Evolutionary conservation across 306 rosid species (phyloP), one percentile per base, ranked within the genome.

Genomic region (Malus asiatica): DNA sequence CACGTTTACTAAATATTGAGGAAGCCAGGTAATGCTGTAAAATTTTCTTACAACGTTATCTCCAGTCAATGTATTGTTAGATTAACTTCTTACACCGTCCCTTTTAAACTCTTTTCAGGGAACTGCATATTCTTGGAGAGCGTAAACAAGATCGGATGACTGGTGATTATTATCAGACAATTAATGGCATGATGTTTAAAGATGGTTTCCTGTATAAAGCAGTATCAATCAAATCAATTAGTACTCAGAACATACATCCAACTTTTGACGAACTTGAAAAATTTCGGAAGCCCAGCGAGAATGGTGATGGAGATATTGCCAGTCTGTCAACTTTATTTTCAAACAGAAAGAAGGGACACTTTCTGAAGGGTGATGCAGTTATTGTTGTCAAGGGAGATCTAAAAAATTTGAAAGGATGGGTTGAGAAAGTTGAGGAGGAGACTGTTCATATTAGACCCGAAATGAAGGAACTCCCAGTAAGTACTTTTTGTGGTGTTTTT

Each of bases 281-380:
- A 45, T 96, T 96, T 68, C 93, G 97, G 7, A 86, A 86, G 76
- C 97, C 97, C 27, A 97, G 94, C 59, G 99, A 96, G 80, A 88
- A 84, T 89, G 97, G 97, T 71, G 99, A 90, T 38, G 90, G 88
- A 29, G 97, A 91, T 77, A 82, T 96, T 4, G 96, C 91, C 60
- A 88, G 99, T 79, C 82, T 95, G 78, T 92, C 98, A 27, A 96
- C 96, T 32, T 84, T 96, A 80, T 90, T 96, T 84, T 90, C 91
- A 23, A 93, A 93, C 78, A 86, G 99, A 72, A 96, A 93, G 85
- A 96, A 96, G 79, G 99, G 99, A 44, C 99, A 96, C 72, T 96
- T 96, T 85, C 72, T 93, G 94, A 96, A 96, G 86, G 99, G 99
- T 33, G 99, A 96, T 83, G 91, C 99, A 15, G 96, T 96, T 45